Percentiles rank a stretch among this genome's conserved stretches.
Evolutionary conservation across 306 rosid genomes (phyloP).

Genomic region (Cicer chorassanicum): DNA sequence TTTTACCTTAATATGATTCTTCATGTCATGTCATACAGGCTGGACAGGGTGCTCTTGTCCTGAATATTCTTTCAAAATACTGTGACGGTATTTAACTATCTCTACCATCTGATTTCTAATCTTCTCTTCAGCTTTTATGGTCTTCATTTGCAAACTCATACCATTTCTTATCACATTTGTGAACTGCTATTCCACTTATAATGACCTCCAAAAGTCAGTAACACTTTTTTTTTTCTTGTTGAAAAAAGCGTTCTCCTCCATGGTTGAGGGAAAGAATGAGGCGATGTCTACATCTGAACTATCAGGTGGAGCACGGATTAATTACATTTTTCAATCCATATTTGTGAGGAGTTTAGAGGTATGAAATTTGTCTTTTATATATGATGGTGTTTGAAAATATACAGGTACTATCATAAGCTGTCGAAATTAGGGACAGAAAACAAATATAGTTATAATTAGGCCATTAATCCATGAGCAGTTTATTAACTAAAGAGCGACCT

Average conservation of each 20-base stretch:
- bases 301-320: slow-evolving; percentile 94
- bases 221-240: slow-evolving; percentile 36
- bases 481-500: slow-evolving; percentile 9
- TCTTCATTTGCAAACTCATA: slow-evolving; percentile 13
- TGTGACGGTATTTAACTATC: slow-evolving; percentile 69
- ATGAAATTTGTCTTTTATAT: slow-evolving; percentile 19
- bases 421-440: slow-evolving; percentile 2
- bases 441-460: background rate
- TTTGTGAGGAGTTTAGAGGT: slow-evolving; percentile 94
- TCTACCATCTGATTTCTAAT: slow-evolving; percentile 8
- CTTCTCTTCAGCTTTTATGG: background rate
- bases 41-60: slow-evolving; percentile 93
- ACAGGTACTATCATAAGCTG: slow-evolving; percentile 17
- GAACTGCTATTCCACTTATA: slow-evolving; percentile 26
- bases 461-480: slow-evolving; percentile 1
- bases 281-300: slow-evolving; percentile 90
- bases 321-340: slow-evolving; percentile 88
- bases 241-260: slow-evolving; percentile 84
- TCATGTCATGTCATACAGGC: slow-evolving; percentile 60
- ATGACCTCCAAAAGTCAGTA: slow-evolving; percentile 31
- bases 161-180: slow-evolving; percentile 9
- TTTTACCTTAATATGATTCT: slow-evolving; percentile 25
- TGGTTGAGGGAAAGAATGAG: slow-evolving; percentile 91
- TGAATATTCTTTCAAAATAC: slow-evolving; percentile 88
- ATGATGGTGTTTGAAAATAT: background rate